These are phyloP conservation scores for Cyclocybe cylindracea DNA, from an alignment of 768 basidiomycete genomes.

Conservation along the genomic window DNA sequence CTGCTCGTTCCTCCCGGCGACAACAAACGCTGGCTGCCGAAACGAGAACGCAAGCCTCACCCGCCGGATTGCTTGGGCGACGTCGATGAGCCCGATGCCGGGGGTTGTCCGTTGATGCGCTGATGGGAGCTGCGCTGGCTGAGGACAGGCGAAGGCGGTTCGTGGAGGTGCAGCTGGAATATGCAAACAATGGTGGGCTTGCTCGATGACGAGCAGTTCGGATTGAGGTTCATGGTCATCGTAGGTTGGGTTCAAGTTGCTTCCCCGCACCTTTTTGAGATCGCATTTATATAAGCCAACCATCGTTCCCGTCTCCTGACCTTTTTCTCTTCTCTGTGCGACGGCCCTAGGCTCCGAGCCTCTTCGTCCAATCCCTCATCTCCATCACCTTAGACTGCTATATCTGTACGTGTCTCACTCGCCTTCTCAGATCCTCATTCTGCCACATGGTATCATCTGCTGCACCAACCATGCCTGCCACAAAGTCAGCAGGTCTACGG, in stretches of 20 bases:
- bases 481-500: too few species aligned
- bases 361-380: too few species aligned
- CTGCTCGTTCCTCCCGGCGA: slow-evolving; percentile 15
- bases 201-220: slow-evolving; percentile 56
- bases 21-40: slow-evolving; percentile 33
- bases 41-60: slow-evolving; percentile 63
- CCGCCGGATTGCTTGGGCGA: slow-evolving; percentile 12
- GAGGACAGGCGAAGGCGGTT: slow-evolving; percentile 31
- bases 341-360: too few species aligned
- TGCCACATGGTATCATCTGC: too few species aligned
- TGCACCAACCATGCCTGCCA: too few species aligned
- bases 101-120: slow-evolving; percentile 21
- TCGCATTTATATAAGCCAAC: too few species aligned
- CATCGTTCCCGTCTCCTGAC: too few species aligned
- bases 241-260: slow-evolving; percentile 2
- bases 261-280: too few species aligned
- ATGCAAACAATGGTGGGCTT: slow-evolving; percentile 78
- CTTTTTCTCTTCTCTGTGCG: too few species aligned
- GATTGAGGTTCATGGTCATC: slow-evolving; percentile 45
- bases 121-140: slow-evolving; percentile 26
- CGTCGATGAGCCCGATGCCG: background rate
- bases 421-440: too few species aligned
- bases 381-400: too few species aligned
- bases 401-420: too few species aligned
- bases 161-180: slow-evolving; percentile 27